A percentile compares a stretch with the other conserved stretches of the same genome.
Evolutionary conservation across 768 basidiomycete species (phyloP).

Genomic region (Lactarius sp.): DNA sequence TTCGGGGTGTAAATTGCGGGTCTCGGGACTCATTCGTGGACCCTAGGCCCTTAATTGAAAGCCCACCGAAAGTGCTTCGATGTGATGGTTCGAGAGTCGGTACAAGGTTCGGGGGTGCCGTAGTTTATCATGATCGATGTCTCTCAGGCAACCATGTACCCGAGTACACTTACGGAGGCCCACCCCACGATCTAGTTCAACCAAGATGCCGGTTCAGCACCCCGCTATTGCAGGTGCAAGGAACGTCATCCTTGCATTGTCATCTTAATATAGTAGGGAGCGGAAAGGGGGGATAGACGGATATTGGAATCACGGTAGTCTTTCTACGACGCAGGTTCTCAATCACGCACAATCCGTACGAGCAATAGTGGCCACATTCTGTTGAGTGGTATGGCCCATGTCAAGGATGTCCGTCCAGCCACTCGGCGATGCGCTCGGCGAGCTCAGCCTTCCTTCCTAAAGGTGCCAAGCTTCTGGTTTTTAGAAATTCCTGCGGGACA

Average conservation of each 20-base stretch:
- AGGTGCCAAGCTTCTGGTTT: slow-evolving; percentile 52
- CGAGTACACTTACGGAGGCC: not conserved
- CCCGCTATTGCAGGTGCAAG: not conserved
- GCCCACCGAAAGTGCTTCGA: not conserved
- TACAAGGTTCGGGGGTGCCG: not conserved
- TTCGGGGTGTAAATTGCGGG: not conserved
- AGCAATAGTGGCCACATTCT: not conserved
- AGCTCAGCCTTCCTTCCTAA: slow-evolving; percentile 74
- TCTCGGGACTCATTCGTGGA: not conserved
- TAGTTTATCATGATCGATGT: not conserved
- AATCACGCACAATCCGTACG: not conserved
- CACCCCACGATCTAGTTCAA: not conserved
- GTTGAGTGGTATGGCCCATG: not conserved
- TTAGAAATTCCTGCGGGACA: slow-evolving; percentile 59
- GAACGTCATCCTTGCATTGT: not conserved
- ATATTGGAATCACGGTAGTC: not conserved
- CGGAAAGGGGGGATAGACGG: not conserved
- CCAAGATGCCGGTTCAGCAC: not conserved
- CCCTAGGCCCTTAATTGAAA: not conserved
- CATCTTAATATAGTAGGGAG: not conserved
- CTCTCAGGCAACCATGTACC: not conserved
- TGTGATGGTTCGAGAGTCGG: not conserved
- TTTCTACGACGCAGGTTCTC: not conserved
- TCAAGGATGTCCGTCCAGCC: slow-evolving; percentile 43
- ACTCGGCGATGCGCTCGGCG: slow-evolving; percentile 58